Percentiles rank a stretch among this genome's conserved stretches.
Conservation (phyloP, 331 rosid genomes). For the Dryas integrifolia region DNA sequence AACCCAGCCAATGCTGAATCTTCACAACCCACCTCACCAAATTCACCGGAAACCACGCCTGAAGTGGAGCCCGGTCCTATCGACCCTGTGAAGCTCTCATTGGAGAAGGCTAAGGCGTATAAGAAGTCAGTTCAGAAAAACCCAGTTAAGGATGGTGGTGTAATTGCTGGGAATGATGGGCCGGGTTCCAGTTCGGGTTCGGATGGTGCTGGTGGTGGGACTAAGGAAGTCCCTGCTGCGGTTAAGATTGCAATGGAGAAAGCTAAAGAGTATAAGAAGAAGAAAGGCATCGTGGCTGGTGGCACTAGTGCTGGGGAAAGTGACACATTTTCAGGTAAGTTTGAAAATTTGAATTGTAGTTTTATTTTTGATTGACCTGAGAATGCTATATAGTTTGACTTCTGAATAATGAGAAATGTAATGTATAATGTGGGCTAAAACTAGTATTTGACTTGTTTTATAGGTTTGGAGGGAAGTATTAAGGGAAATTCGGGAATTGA, state of each 20-base stretch:
- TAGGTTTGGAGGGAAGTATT: constrained; percentile 38
- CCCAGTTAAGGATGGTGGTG: constrained; percentile 19
- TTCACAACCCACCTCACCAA: constrained; percentile 32
- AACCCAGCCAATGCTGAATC: constrained; percentile 36
- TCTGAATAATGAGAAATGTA: not conserved
- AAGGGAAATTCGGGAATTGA: constrained; percentile 20
- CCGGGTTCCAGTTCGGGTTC: not conserved
- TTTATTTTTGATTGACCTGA: too few species aligned
- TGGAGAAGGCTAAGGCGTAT: constrained; percentile 53
- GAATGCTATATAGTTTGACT: too few species aligned
- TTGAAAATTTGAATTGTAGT: not conserved
- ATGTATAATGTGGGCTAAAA: constrained; percentile 24
- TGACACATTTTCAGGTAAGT: constrained; percentile 40
- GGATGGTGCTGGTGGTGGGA: constrained; percentile 15
- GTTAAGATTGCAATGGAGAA: constrained; percentile 61
- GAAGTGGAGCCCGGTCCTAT: constrained; percentile 19
- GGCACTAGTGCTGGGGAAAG: not conserved
- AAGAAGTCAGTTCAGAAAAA: constrained; percentile 34
- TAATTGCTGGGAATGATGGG: constrained; percentile 21
- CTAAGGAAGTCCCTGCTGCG: constrained; percentile 42
- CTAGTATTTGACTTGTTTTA: constrained; percentile 22
- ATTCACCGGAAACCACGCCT: constrained; percentile 22
- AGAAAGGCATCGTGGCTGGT: constrained; percentile 24
- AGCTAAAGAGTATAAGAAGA: constrained; percentile 55
- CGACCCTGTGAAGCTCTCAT: constrained; percentile 62